Base-by-base conservation (phyloP, 1,284 basidiomycete genomes). In the Heterobasidion irregulare region DNA sequence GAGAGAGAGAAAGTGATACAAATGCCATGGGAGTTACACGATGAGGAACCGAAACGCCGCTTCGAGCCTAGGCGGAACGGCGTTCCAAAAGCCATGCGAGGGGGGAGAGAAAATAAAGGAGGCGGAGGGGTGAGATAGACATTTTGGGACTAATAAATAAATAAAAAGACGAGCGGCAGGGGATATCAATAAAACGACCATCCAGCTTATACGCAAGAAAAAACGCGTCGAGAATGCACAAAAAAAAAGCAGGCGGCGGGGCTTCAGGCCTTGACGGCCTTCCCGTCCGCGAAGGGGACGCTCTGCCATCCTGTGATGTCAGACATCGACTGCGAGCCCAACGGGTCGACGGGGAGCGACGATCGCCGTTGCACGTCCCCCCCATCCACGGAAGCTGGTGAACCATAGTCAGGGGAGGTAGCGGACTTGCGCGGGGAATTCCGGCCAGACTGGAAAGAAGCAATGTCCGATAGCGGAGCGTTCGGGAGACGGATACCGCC, bases 401-500 rank as follows among this genome's bases (percentile, higher is more conserved):
- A 44, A n/a, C 56, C 36, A 26, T 57, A 60, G 12, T 61, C 59
- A 10, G 77, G 75, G 12, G 70, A 64, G 2, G 75, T 68, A 43
- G 70, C 65, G 2, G 75, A 64, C 63, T 77, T 78, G 59, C 74
- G 69, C 43, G 71, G 72, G 35, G 66, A 62, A 6, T n/a, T 15
- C 15, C 54, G 58, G 38, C 58, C n/a, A 9, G 64, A 59, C 53
- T 67, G 64, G 12, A 79, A 70, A 53, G 79, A 77, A 2, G 79
- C 78, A 56, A 87, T 78, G 64, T 86, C 85, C 16, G 77, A 77
- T 45, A 88, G 72, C 2, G 85, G 82, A 3, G 83, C 78, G 56
- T 82, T 84, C 8, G 86, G 86, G 4, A 88, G 77, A 47, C 86
- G 81, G 62, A 88, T 88, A 19, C 79, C 80, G 55, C 78, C 79